Evolutionary conservation across 345 rosid species (phyloP).

Genomic region (Boechera divaricarpa): DNA sequence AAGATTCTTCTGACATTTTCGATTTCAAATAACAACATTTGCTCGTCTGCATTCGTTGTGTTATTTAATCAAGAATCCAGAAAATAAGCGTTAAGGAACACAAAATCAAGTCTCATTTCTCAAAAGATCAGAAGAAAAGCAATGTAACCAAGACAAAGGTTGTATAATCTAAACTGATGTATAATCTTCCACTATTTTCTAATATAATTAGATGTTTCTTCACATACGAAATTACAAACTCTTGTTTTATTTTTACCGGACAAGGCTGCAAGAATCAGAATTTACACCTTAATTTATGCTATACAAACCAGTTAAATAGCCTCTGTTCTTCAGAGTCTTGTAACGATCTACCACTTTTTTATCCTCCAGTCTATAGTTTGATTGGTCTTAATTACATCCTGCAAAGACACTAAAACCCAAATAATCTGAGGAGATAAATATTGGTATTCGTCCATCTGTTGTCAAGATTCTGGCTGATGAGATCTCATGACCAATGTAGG

Average conservation of each 20-base stretch:
- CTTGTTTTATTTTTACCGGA: not conserved
- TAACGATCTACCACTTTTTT: not conserved
- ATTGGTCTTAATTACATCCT: conserved; percentile 27
- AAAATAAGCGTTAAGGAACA: conserved; percentile 3
- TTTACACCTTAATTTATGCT: conserved; percentile 14
- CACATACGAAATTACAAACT: conserved; percentile 2
- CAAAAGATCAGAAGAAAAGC: not conserved
- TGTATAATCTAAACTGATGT: conserved; percentile 24
- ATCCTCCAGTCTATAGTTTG: conserved; percentile 14
- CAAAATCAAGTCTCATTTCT: not conserved
- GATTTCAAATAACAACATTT: conserved; percentile 18
- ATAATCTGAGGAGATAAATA: not conserved
- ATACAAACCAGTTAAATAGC: not conserved
- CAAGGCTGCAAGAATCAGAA: conserved; percentile 25
- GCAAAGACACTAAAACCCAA: not conserved
- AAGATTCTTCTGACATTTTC: conserved; percentile 25
- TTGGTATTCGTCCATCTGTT: not conserved
- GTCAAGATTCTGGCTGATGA: conserved; percentile 31
- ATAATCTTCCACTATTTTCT: conserved; percentile 11
- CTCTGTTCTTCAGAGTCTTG: conserved; percentile 18
- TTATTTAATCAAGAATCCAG: conserved; percentile 16
- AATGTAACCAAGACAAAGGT: conserved; percentile 6
- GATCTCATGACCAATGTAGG: conserved; percentile 55
- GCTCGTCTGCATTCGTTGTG: not conserved
- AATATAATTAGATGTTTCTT: conserved; percentile 22